A percentile compares a stretch with the other conserved stretches of the same genome.
These are phyloP conservation scores for Russula brevipes DNA, from an alignment of 768 basidiomycete genomes.

Conservation along the genomic window DNA sequence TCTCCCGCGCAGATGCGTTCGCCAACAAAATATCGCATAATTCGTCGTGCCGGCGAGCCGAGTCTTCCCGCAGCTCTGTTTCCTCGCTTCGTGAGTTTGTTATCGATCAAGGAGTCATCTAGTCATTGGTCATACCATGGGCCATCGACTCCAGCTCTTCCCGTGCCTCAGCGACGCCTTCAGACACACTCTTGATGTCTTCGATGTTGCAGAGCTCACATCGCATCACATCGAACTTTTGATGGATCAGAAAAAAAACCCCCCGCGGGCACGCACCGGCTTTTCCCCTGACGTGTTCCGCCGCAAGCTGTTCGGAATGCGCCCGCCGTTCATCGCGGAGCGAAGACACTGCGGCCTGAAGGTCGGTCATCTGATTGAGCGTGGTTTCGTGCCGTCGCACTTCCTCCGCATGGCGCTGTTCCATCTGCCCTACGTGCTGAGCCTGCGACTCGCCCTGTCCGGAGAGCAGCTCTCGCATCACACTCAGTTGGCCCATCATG, in stretches of 20 bases:
- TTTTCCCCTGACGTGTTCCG: slow-evolving; percentile 3
- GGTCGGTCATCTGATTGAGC: slow-evolving; percentile 12
- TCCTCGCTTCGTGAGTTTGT: not conserved
- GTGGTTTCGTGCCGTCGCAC: slow-evolving; percentile 2
- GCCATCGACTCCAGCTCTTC: slow-evolving; percentile 6
- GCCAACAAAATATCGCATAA: slow-evolving; percentile 21
- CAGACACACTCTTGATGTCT: slow-evolving; percentile 6
- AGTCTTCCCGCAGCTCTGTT: slow-evolving; percentile 22
- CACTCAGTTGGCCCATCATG: slow-evolving; percentile 18
- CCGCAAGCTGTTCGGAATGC: slow-evolving; percentile 9
- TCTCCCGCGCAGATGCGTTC: slow-evolving; percentile 25
- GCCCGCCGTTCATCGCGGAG: slow-evolving; percentile 11
- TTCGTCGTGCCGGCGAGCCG: slow-evolving; percentile 22
- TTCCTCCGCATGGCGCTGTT: slow-evolving; percentile 11
- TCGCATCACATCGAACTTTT: not conserved
- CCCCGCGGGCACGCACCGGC: slow-evolving; percentile 8
- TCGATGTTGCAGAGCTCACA: not conserved
- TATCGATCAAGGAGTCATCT: not conserved
- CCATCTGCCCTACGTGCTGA: slow-evolving; percentile 4
- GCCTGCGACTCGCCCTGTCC: slow-evolving; percentile 9
- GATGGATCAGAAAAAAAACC: not conserved
- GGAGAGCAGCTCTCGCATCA: slow-evolving; percentile 5
- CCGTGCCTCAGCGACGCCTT: slow-evolving; percentile 8
- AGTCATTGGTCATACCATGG: slow-evolving; percentile 8
- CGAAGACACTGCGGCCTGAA: slow-evolving; percentile 7